Base-by-base conservation (phyloP, 495 filamentous ascomycete genomes). In the Talaromyces stipitatus region DNA sequence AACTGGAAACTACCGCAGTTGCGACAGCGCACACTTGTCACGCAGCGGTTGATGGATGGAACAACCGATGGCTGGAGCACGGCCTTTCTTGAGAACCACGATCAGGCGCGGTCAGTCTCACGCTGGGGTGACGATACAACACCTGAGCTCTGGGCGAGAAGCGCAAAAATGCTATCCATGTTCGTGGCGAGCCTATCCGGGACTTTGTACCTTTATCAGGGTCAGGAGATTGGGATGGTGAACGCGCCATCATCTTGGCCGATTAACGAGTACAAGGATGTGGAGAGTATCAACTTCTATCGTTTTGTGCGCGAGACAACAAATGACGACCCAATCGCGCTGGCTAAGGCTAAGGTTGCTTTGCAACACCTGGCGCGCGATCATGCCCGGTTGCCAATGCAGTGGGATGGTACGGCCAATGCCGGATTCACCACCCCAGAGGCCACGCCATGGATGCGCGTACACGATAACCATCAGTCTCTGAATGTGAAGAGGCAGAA, bases 381-480 rank as follows among this genome's bases (percentile, higher is more conserved):
- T 57, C 75, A 88, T 60, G 75, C 82, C 2, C 72, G 85, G 8
- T 66, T 78, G 10, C 85, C 85, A 0, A 82, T 88, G 75, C 82
- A 83, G 51, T 88, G 84, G 85, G 69, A 79, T 58, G 64, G 56
- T 3, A 67, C 69, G 0, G 60, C 64, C 1, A 76, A 87, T 57
- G 81, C 72, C 0, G 85, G 85, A 4, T 86, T 86, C 62, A 68
- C 75, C 12, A 56, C 57, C 4, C 41, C 60, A 32, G 58, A 57
- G 2, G 71, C 63, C 0, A 62, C 74, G 64, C 76, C 80, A 0
- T 86, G 83, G 83, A 85, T 85, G 80, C 66, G 79, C 2, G 73
- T 79, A 23, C 73, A 84, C 59, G 81, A 84, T 46, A 66, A 73
- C 18, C 83, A 82, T 54, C 58, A 58, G 3, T 66, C 69, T 8